Base-by-base conservation (phyloP, 2,329 filamentous ascomycete genomes). In the Chrysoporthe deuterocubensis region DNA sequence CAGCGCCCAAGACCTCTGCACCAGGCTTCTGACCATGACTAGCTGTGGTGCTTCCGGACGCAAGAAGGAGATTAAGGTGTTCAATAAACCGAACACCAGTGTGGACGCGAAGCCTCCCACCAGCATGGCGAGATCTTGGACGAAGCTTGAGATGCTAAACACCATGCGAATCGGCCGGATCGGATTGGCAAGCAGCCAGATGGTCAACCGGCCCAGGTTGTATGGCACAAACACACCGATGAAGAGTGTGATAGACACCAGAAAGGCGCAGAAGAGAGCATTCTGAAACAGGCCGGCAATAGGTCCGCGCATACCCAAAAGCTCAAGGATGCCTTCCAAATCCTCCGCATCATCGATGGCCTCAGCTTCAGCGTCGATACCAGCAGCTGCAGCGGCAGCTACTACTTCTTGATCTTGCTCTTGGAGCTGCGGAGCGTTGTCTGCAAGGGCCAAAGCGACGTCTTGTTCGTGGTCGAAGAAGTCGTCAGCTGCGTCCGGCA, bases 221-320 rank as follows among this genome's bases (percentile, higher is more conserved):
- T 98, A 99, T 0, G 96, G 96, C 63, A 97, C 81, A 81, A 96
- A 97, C 57, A 98, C 89, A 63, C 94, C 95, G 68, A 92, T 82
- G 64, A 93, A 90, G 54, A 99, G 89, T 16, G 94, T 97, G 63
- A 95, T 87, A 0, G 92, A 92, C 16, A 99, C 93, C 40, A 99
- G 85, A 58, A 98, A 90, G 8, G 92, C 91, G 76, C 95, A 97
- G 78, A 99, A 99, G 18, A 97, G 89, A 66, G 92, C 94, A 73
- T 99, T 99, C 75, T 99, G 96, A 72, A 98, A 89, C 6, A 99
- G 85, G 2, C 93, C 94, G 16, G 91, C 90, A 3, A 99, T 84
- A 0, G 96, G 96, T 0, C 96, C 96, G 75, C 96, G 93, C 92
- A 99, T 96, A 48, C 96, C 96, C 68, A 99, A 91, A 18, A 99